Base-by-base conservation (phyloP, 108 stramenopile species). In the Cyclotella atomus region DNA sequence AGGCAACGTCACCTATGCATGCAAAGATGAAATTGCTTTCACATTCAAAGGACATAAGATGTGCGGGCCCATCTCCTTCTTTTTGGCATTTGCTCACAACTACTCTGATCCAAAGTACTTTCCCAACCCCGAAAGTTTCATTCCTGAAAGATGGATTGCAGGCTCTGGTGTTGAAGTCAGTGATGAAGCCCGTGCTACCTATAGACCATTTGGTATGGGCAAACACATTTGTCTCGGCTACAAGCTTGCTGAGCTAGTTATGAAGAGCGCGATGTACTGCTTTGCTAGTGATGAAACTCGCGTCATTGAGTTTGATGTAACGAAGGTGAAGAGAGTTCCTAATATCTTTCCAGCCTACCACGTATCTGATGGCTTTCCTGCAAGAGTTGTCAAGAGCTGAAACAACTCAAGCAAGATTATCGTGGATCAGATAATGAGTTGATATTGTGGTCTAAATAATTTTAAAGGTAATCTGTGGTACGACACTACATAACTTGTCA, bases 161-260 rank as follows among this genome's bases (percentile, higher is more conserved):
- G 59, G 59, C 19, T 25, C 59, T 1, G 10, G 9, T 5, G 35
- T 19, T 25, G 59, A 59, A 17, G 67, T 67, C 15, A 29, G 36
- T 2, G 61, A 76, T 15, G 34, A 38, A 25, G 75, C 68, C 0
- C 33, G 53, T 8, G 27, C 9, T 0, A 36, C 68, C 33, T 76
- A 46, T 35, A 20, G 16, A 55, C 75, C 75, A 5, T 76, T 76
- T 47, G 75, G 75, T 8, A 23, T 41, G n/a, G 75, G 75, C 17
- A 10, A 45, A 12, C 75, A 76, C 27, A 16, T 76, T 21, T 76
- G 75, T 25, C 49, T 76, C 28, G 75, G 75, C 24, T 68, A 59
- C 50, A 52, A 52, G 7, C 44, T 76, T 19, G 75, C 75, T 19
- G 57, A 59, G 15, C 15, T 76, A 14, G 75, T 69, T 14, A 41